Conservation (phyloP, 805 yeast species). For the Monosporozyma aerobia region DNA sequence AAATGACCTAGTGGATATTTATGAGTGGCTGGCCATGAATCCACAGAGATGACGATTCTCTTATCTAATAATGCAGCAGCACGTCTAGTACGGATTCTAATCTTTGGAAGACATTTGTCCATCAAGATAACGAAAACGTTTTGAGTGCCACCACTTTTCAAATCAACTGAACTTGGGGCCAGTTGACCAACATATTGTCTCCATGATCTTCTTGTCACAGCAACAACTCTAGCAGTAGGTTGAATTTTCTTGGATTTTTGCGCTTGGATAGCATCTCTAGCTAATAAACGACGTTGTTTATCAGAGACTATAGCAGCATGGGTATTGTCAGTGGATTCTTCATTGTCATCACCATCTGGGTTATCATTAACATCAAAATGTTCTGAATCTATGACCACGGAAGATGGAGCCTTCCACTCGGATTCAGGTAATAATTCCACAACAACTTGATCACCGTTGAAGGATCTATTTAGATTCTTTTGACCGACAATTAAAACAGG, state of each 20-base stretch:
- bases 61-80: conserved; percentile 76
- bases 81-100: conserved; percentile 80
- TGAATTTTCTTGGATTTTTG: conserved; percentile 47
- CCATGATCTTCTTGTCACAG: conserved; percentile 86
- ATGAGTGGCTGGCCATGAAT: conserved; percentile 81
- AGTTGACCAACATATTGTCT: conserved; percentile 92
- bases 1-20: conserved; percentile 92
- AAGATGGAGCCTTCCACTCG: conserved; percentile 82
- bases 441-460: conserved; percentile 85
- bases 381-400: conserved; percentile 70
- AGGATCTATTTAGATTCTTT: conserved; percentile 78
- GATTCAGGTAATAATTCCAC: conserved; percentile 79
- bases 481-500: conserved; percentile 79
- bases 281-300: conserved; percentile 47
- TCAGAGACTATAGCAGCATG: conserved; percentile 33
- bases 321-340: conserved; percentile 38
- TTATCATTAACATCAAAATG: conserved; percentile 50
- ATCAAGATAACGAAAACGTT: conserved; percentile 77
- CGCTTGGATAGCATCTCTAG: conserved; percentile 65
- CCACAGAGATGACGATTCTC: conserved; percentile 86
- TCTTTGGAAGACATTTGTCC: conserved; percentile 82
- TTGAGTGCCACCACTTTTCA: conserved; percentile 52
- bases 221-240: conserved; percentile 93
- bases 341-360: conserved; percentile 42
- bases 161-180: conserved; percentile 63